Base-by-base conservation (phyloP, 208 protist species). In the Leishmania martiniquensis region DNA sequence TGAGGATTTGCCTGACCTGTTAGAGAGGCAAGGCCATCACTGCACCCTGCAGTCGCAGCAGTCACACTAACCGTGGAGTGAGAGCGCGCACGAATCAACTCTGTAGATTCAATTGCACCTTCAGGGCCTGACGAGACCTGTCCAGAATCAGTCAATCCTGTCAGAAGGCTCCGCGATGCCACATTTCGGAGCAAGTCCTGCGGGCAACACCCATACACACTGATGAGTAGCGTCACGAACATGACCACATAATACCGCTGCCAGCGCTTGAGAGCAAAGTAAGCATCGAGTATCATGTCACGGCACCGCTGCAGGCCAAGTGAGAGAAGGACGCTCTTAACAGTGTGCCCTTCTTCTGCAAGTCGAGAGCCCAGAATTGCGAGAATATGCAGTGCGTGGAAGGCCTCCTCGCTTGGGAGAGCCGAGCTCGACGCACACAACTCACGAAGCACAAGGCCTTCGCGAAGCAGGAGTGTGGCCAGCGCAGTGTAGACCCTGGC, bases 251-350 rank as follows among this genome's bases (percentile, higher is more conserved):
- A 81, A 51, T 83, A 82, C 13, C 74, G 72, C 67, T 85, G 84
- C 34, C 34, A 17, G 22, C 57, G 60, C 17, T 42, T 13, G 2
- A 72, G 73, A 4, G 20, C n/a, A 67, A 89, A 90, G 83, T 92
- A 95, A n/a, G 82, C 75, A 76, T 95, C 91, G 2, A 95, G 78
- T 25, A 52, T 66, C 80, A 93, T 76, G 5, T 68, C 72, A n/a
- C 87, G 85, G 72, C 87, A 93, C 17, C 68, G 63, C 57, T 68
- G 72, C 44, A 91, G n/a, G 22, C 89, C 87, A 1, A 88, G 54
- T 9, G 81, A 52, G 9, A 74, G 49, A 9, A 95, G 67, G 25
- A 68, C 65, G 1, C 77, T 71, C 34, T 89, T 80, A 29, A 79
- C 74, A 15, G 80, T 52, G 6, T 22, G 4, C 17, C 83, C 76